Conservation (phyloP, 2,329 filamentous ascomycete species). For the Lachnellula suecica region DNA sequence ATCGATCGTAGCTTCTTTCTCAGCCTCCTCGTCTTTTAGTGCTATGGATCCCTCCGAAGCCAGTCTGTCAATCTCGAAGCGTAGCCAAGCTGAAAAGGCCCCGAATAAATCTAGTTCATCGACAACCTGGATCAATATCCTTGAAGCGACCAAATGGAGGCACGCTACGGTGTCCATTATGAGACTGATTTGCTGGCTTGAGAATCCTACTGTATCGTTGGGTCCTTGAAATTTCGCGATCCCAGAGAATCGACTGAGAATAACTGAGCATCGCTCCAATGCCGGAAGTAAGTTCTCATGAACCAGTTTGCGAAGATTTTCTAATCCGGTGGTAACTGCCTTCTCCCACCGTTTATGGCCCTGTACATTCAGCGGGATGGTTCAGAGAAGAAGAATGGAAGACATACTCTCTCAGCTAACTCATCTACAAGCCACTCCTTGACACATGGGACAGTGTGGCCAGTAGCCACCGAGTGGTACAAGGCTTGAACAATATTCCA, state of each 20-base stretch:
- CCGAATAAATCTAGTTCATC: slow-evolving; percentile 77
- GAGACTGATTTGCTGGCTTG: slow-evolving; percentile 59
- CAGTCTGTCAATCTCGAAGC: slow-evolving; percentile 77
- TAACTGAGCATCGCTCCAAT: slow-evolving; percentile 77
- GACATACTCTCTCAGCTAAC: slow-evolving; percentile 70
- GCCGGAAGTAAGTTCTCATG: slow-evolving; percentile 90
- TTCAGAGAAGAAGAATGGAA: background rate
- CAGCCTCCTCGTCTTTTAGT: slow-evolving; percentile 67
- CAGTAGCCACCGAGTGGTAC: slow-evolving; percentile 82
- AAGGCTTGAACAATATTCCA: slow-evolving; percentile 69
- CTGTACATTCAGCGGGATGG: no score
- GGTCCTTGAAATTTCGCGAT: slow-evolving; percentile 77
- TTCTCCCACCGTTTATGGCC: slow-evolving; percentile 96
- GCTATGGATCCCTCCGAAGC: slow-evolving; percentile 59
- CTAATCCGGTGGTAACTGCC: slow-evolving; percentile 74
- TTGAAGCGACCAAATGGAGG: slow-evolving; percentile 73
- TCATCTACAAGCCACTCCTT: slow-evolving; percentile 89
- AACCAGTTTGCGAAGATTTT: slow-evolving; percentile 72
- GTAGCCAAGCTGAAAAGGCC: slow-evolving; percentile 81
- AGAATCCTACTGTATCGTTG: slow-evolving; percentile 65
- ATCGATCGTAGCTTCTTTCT: slow-evolving; percentile 76
- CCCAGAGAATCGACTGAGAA: slow-evolving; percentile 79
- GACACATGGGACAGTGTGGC: slow-evolving; percentile 72
- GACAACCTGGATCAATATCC: slow-evolving; percentile 67
- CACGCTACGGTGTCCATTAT: slow-evolving; percentile 71